Evolutionary conservation across 805 yeast species (phyloP).

Genomic region (Jamesozyma hellenica): DNA sequence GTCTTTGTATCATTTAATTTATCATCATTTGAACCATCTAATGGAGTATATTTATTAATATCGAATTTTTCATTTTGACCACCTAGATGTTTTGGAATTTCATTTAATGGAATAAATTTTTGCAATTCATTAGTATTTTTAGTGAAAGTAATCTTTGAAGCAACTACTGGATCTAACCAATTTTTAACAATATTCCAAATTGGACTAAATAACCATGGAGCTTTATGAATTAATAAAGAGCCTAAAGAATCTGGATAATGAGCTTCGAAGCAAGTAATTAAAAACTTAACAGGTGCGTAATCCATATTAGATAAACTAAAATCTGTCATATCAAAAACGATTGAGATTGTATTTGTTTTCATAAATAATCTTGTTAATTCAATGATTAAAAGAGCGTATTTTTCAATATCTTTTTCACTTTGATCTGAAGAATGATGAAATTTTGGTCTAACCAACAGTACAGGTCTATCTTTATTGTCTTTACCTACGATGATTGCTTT

Average conservation of each 20-base stretch:
- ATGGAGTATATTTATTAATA: constrained; percentile 47
- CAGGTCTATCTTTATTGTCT: constrained; percentile 67
- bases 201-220: constrained; percentile 94
- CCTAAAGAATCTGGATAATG: constrained; percentile 95
- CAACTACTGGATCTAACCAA: constrained; percentile 96
- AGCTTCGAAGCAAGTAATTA: constrained; percentile 84
- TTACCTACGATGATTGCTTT: constrained; percentile 68
- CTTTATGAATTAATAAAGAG: constrained; percentile 73
- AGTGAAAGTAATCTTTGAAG: constrained; percentile 80
- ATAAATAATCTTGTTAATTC: constrained; percentile 75
- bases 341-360: constrained; percentile 69
- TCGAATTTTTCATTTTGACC: constrained; percentile 51
- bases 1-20: constrained; percentile 34
- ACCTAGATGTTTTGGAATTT: constrained; percentile 64
- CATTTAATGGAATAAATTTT: constrained; percentile 46
- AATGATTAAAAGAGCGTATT: constrained; percentile 64
- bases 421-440: constrained; percentile 63
- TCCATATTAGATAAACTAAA: constrained; percentile 91
- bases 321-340: constrained; percentile 77
- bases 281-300: constrained; percentile 79
- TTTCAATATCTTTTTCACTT: constrained; percentile 59
- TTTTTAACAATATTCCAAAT: constrained; percentile 87
- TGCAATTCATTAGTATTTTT: constrained; percentile 57
- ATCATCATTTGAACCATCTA: constrained; percentile 50
- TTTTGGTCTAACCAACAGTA: constrained; percentile 72